Base-by-base conservation (phyloP, 139 green algal genomes). In the Yamagishiella unicocca region DNA sequence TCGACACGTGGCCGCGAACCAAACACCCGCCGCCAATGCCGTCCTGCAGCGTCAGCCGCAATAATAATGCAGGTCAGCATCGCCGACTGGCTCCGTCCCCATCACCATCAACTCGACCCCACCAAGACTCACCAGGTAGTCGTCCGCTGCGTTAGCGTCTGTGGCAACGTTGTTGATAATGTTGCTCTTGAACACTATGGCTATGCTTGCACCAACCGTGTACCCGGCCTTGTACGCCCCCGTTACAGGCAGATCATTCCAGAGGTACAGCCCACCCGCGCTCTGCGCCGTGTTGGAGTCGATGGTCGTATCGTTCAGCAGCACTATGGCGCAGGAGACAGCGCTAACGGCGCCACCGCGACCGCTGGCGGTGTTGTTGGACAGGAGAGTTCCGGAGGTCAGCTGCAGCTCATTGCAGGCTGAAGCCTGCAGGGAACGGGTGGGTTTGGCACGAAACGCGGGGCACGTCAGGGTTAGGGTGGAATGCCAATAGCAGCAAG, bases 21-120 rank as follows among this genome's bases (percentile, higher is more conserved):
- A 46, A 17, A 24, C 75, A 38, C 29, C 61, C 61, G 61, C 79
- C 79, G 61, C 79, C 79, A 38, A 76, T 72, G 79, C 79, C 79
- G 14, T 85, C 42, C 70, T 78, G 70, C 38, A 27, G 29, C 19
- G 54, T 17, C 17, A 21, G 54, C 21, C 19, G 54, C 17, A 21
- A 64, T 17, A 64, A 64, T 17, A n/a, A n/a, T n/a, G n/a, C n/a
- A n/a, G n/a, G n/a, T n/a, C n/a, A n/a, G n/a, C n/a, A n/a, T n/a
- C n/a, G n/a, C n/a, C n/a, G n/a, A n/a, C n/a, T n/a, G n/a, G n/a
- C n/a, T n/a, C n/a, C n/a, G 7, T 9, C 29, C 58, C 29, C 7
- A 67, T 27, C 29, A 5, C 29, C 58, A 67, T 27, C 29, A 24
- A 67, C 21, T 35, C 2, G 19, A 25, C 33, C 2, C 21, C 19